These are phyloP conservation scores for Pyronema omphalodes DNA, from an alignment of 495 filamentous ascomycete genomes.

Conservation along the genomic window DNA sequence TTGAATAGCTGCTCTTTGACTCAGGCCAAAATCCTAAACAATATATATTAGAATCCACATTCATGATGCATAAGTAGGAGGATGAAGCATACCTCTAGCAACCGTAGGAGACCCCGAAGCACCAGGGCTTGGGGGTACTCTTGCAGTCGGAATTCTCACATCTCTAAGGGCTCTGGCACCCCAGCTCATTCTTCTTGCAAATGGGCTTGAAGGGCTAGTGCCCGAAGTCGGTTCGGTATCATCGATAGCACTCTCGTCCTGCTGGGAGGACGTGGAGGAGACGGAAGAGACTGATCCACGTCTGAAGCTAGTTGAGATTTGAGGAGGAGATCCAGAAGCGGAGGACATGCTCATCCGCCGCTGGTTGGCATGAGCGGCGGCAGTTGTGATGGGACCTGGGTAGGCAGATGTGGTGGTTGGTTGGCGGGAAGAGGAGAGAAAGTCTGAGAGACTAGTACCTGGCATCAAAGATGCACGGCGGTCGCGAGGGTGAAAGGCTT, in stretches of 20 bases:
- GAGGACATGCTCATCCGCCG: constrained; percentile 80
- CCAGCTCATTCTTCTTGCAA: constrained; percentile 75
- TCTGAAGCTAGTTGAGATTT: constrained; percentile 33
- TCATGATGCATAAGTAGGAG: neutral
- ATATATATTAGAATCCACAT: neutral
- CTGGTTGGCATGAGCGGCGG: constrained; percentile 45
- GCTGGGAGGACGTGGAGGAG: constrained; percentile 51
- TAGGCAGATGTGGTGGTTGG: constrained; percentile 27
- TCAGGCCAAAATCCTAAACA: constrained; percentile 19
- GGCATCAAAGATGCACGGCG: constrained; percentile 27
- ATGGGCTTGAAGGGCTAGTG: constrained; percentile 46
- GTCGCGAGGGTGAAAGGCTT: constrained; percentile 5
- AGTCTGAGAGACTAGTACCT: constrained; percentile 36
- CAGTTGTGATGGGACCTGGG: constrained; percentile 47
- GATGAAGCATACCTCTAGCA: constrained; percentile 15
- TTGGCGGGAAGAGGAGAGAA: constrained; percentile 30
- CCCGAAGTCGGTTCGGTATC: constrained; percentile 38
- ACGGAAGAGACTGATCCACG: constrained; percentile 56
- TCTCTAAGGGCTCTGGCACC: constrained; percentile 72
- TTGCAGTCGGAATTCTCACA: constrained; percentile 28
- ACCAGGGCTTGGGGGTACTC: neutral
- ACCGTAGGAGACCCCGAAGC: constrained; percentile 11
- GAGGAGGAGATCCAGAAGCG: constrained; percentile 52
- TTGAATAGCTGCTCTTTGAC: constrained; percentile 1
- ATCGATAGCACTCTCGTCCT: constrained; percentile 78